Evolutionary conservation across 768 basidiomycete genomes (phyloP), one percentile per base, ranked within the genome.

Genomic region (Leccinum rimulosum): DNA sequence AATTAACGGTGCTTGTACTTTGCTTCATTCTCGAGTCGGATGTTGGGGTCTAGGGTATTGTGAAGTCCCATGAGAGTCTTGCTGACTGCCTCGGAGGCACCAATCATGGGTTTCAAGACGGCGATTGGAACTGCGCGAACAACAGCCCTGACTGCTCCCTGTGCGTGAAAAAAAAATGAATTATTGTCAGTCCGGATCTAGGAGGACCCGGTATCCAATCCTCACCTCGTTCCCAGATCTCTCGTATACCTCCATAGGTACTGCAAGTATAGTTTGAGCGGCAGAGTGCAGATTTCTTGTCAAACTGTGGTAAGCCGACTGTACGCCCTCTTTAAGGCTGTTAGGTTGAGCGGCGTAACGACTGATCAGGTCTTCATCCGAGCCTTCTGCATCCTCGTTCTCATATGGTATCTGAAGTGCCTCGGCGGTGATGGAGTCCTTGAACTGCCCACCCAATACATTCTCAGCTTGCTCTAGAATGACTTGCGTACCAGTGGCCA

Each of bases 231-330:
- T 89, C 8, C 93, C 93, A 10, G 94, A 91, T 60, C 91, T 81
- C 74, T 99, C 97, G 66, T 98, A 96, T 11, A 98, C 94, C 73
- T 98, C 97, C 96, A 98, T 98, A 1, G 97, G 97, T 1, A 99
- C 93, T 1, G 97, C 96, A 38, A 99, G 82, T 61, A 99, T 98
- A 0, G 97, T 99, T 76, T 99, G 96, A 27, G 96, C 97, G 28
- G 97, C 97, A 47, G 91, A 92, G 66, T 87, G 89, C 61, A 99
- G 72, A 73, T 98, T 98, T 68, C 78, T 85, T 54, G 83, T 86
- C 66, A 99, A 73, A 68, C 93, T 95, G 70, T 81, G 85, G 73
- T 98, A 98, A n/a, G 95, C 97, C 0, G 85, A 86, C 62, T 94
- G 86, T 35, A 99, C 79, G 15, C 97, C 97, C 68, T 98, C 93